Conservation (phyloP, 1,139 yeast genomes). For the Candida freyschussii region DNA sequence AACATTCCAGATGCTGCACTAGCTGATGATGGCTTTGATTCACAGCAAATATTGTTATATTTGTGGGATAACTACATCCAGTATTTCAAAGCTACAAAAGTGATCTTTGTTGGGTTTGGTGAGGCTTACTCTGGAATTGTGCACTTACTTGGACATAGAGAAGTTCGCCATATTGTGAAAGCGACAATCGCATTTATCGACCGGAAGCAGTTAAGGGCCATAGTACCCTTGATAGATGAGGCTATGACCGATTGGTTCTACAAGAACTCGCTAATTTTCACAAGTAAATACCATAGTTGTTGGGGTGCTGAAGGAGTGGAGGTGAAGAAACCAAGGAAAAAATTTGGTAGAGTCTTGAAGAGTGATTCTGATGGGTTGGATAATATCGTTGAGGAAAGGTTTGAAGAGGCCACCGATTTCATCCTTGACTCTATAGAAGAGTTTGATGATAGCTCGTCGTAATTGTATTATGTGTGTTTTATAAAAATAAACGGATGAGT, state of each 20-base stretch:
- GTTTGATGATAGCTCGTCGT: constrained; percentile 22
- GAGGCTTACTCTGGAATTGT: constrained; percentile 86
- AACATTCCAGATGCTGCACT: constrained; percentile 52
- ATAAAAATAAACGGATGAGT: too few species aligned
- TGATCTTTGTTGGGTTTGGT: constrained; percentile 85
- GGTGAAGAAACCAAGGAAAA: constrained; percentile 75
- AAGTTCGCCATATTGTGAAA: constrained; percentile 56
- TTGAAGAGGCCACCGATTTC: constrained; percentile 82
- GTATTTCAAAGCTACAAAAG: constrained; percentile 62
- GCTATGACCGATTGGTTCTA: constrained; percentile 88
- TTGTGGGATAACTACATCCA: constrained; percentile 90
- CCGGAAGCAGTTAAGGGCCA: constrained; percentile 60
- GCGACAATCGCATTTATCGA: constrained; percentile 73
- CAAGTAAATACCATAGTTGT: constrained; percentile 68
- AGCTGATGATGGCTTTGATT: constrained; percentile 41
- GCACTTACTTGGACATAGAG: constrained; percentile 81
- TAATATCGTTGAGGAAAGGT: constrained; percentile 74
- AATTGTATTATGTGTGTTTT: not conserved
- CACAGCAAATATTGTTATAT: constrained; percentile 72
- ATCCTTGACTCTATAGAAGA: constrained; percentile 64
- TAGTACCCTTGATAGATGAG: constrained; percentile 86
- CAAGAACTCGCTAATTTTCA: constrained; percentile 77
- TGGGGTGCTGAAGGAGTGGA: constrained; percentile 57
- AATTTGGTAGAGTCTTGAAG: constrained; percentile 82
- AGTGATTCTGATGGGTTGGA: constrained; percentile 69